Conservation (phyloP, 75 land plant species). For the Pinus taeda region DNA sequence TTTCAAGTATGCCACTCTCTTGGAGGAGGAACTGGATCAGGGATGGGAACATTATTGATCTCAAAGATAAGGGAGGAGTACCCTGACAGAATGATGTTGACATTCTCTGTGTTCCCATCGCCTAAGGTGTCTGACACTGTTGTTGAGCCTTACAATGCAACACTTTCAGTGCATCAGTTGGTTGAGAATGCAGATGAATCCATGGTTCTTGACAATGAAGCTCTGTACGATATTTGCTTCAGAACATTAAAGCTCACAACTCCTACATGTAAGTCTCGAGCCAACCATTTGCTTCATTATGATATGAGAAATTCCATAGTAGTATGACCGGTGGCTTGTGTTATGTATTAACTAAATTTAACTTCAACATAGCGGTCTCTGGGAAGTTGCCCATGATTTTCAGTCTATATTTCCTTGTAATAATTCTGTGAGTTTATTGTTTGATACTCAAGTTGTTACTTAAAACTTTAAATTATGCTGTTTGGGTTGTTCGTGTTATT, state of each 20-base stretch:
- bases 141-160: conserved; percentile 45
- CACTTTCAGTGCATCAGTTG: conserved; percentile 49
- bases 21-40: conserved; percentile 56
- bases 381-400: too few species aligned
- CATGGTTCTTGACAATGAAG: conserved; percentile 41
- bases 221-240: conserved; percentile 57
- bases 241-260: conserved; percentile 60
- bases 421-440: too few species aligned
- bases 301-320: too few species aligned
- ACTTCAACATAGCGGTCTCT: too few species aligned
- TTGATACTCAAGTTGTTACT: too few species aligned
- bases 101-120: conserved; percentile 41
- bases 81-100: conserved; percentile 49
- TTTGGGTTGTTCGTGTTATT: too few species aligned
- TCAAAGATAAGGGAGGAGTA: conserved; percentile 49
- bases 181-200: conserved; percentile 57
- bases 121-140: conserved; percentile 44
- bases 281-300: too few species aligned
- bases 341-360: too few species aligned
- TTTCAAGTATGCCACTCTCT: conserved; percentile 54
- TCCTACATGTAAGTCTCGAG: conserved; percentile 23
- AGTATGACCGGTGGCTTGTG: too few species aligned
- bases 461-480: too few species aligned
- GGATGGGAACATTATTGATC: conserved; percentile 39
- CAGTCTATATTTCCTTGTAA: too few species aligned